Conservation (phyloP, 768 basidiomycete species). For the Boletus reticuloceps region DNA sequence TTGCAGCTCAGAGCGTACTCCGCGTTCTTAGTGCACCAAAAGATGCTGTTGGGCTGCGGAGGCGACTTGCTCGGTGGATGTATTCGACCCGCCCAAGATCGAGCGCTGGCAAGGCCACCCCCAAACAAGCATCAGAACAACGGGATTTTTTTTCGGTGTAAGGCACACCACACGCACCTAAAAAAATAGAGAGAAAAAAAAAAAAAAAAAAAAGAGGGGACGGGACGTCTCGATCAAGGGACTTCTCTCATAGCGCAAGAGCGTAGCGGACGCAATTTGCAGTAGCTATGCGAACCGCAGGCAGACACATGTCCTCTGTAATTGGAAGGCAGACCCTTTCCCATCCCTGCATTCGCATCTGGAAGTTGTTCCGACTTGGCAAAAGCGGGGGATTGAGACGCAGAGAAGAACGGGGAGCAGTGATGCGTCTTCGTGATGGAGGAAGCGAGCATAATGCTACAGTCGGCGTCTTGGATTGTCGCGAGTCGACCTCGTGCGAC, state of each 20-base stretch:
- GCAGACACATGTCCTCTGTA: slow-evolving; percentile 25
- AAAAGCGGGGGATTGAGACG: slow-evolving; percentile 6
- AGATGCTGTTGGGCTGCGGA: not conserved
- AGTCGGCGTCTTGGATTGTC: slow-evolving; percentile 26
- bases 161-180: slow-evolving; percentile 12
- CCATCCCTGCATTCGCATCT: slow-evolving; percentile 21
- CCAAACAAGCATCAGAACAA: not conserved
- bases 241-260: slow-evolving; percentile 21
- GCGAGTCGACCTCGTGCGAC: slow-evolving; percentile 13
- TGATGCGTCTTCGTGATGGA: slow-evolving; percentile 22
- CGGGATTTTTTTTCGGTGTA: slow-evolving; percentile 12
- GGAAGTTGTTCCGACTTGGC: slow-evolving; percentile 16
- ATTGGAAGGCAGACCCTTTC: slow-evolving; percentile 22
- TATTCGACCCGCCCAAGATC: not conserved
- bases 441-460: not conserved
- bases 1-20: slow-evolving; percentile 21
- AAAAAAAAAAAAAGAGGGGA: slow-evolving; percentile 15
- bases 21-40: slow-evolving; percentile 17
- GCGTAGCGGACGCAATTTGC: slow-evolving; percentile 26
- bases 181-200: not conserved
- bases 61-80: not conserved
- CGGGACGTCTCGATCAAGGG: not conserved
- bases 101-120: slow-evolving; percentile 4
- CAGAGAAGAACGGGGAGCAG: slow-evolving; percentile 16
- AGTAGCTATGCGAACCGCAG: slow-evolving; percentile 27